phyloP scores from a whole-genome alignment of 345 rosid species.

The Gossypium anomalum region DNA sequence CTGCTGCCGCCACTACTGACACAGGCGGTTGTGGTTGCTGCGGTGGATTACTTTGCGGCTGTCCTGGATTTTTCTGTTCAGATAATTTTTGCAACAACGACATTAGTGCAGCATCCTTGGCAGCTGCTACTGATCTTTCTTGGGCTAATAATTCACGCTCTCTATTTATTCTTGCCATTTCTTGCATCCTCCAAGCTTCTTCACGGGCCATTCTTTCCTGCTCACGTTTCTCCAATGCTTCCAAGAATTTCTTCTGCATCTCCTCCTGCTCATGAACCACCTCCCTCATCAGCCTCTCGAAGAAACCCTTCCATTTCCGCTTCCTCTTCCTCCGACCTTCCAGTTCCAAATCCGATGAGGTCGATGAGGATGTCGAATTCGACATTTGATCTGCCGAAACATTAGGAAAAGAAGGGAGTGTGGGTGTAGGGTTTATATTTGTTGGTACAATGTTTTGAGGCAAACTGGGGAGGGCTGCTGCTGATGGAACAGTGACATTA shows the following conservation, averaged over 20 bases:
- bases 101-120: conserved; percentile 71
- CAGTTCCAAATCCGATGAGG: conserved; percentile 56
- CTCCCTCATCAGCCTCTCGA: conserved; percentile 59
- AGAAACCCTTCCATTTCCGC: conserved; percentile 59
- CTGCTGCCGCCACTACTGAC: conserved; percentile 9
- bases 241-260: conserved; percentile 69
- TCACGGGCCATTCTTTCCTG: conserved; percentile 59
- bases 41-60: background rate
- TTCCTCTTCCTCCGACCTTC: conserved; percentile 37
- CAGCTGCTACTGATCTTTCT: conserved; percentile 63
- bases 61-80: conserved; percentile 33
- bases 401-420: conserved; percentile 28
- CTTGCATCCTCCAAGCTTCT: conserved; percentile 79
- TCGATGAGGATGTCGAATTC: conserved; percentile 60
- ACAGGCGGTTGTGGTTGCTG: conserved; percentile 5
- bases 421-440: background rate
- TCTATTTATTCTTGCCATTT: conserved; percentile 51
- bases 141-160: conserved; percentile 66
- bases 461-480: conserved; percentile 5
- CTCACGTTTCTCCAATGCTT: conserved; percentile 69
- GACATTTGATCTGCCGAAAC: conserved; percentile 40
- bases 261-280: conserved; percentile 67
- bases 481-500: conserved; percentile 34
- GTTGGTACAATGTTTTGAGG: background rate
- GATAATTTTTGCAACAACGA: conserved; percentile 62